Base-by-base conservation (phyloP, 805 yeast species). In the Kuraishia hungarica region DNA sequence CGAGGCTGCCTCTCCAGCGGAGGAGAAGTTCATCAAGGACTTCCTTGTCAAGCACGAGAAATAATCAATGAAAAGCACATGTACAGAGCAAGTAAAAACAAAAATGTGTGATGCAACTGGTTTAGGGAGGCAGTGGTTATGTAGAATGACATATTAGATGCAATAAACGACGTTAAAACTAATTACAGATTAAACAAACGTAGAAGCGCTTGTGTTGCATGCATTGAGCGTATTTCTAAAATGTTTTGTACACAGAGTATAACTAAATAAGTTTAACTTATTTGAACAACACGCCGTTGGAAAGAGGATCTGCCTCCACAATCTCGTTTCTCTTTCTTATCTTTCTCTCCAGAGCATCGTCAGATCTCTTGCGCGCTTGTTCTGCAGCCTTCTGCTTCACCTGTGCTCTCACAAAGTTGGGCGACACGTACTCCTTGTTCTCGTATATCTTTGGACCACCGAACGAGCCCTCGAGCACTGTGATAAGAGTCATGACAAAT, bases 381-480 rank as follows among this genome's bases (percentile, higher is more conserved):
- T 78, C 81, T 2, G 97, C 97, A 55, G 87, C 84, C 67, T 87
- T 81, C 62, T 85, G 87, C 69, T 83, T 88, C 60, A 79, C 58
- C 76, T 92, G 97, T 13, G 99, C 89, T 76, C 99, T 87, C 47
- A 87, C 93, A 57, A 88, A 83, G 77, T 94, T 94, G 60, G 99
- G 99, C 57, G 97, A 89, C 51, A 94, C 97, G 71, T 89, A 94
- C 72, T 93, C 94, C 76, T 89, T 92, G 76, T 94, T 94, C 67
- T 94, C 98, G 72, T 89, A 94, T 61, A 94, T 91, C 79, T 92
- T 90, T 60, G 98, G 97, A 21, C 99, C 99, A 55, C 97, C 93
- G 64, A 94, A 94, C 1, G 97, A 90, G 52, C 99, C 99, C 75
- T 94, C 98, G 60, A 93, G 78, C 54, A 94, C 83, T 57, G 96